Evolutionary conservation across 257 asterid species (phyloP).

Genomic region (Pogostemon cablin): DNA sequence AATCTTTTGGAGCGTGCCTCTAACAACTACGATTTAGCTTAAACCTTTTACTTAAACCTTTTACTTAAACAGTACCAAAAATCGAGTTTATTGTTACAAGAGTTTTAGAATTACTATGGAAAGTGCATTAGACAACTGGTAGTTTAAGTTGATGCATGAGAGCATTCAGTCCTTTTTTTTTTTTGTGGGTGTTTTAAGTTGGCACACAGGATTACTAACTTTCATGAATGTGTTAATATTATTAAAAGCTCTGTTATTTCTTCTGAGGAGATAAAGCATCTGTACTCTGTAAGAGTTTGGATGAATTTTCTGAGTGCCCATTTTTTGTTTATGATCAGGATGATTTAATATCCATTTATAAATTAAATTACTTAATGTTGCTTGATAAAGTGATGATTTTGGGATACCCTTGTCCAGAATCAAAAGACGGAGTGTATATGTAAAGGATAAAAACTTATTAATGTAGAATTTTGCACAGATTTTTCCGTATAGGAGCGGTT

Average conservation of each 20-base stretch:
- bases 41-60: no score
- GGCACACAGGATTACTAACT: neutral
- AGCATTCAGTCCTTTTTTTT: neutral
- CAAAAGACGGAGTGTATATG: neutral
- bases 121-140: constrained; percentile 23
- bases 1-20: no score
- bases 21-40: neutral
- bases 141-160: neutral
- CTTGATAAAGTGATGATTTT: neutral
- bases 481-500: constrained; percentile 79
- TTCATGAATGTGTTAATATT: neutral
- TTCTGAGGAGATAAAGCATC: neutral
- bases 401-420: neutral
- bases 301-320: neutral
- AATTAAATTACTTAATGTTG: neutral
- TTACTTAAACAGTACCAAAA: constrained; percentile 5
- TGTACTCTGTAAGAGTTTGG: constrained; percentile 13
- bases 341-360: neutral
- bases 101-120: constrained; percentile 17
- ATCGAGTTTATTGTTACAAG: constrained; percentile 17
- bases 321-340: neutral
- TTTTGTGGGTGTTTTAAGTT: constrained; percentile 1
- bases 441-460: constrained; percentile 12
- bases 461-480: constrained; percentile 46
- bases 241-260: neutral